Base-by-base conservation (phyloP, 306 rosid species). In the Alnus glutinosa region DNA sequence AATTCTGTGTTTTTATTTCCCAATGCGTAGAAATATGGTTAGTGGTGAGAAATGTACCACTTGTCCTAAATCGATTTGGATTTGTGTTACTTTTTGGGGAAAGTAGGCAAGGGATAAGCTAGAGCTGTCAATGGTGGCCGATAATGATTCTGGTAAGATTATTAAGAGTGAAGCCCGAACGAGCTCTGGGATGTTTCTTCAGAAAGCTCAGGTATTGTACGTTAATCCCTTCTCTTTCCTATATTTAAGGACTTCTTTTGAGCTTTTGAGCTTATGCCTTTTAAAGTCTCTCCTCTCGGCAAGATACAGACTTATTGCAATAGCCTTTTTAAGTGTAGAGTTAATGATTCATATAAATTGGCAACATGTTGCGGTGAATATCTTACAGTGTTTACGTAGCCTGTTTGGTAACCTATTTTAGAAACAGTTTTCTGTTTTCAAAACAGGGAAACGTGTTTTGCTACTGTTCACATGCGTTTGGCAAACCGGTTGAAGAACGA, bases 151-250 rank as follows among this genome's bases (percentile, higher is more conserved):
- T 3, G 99, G 99, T 14, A 82, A 90, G 88, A 90, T 94, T 84
- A 63, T 91, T 76, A 32, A 9, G 85, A 96, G 99, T 75, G 85
- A 89, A 78, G 97, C 90, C 30, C 90, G 99, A 80, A 96, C 99
- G 61, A 96, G 99, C 83, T 91, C 97, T 18, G 99, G 99, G 67
- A 96, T 90, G 98, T 96, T 93, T 80, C 94, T 96, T 55, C 18
- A 4, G 71, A 91, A 83, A 78, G 87, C 83, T 80, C 98, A 96
- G 92, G 99, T 93, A 73, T 46, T 59, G 80, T 23, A 23, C 28
- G 28, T 80, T 8, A 47, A 44, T 19, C 61, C 16, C 23, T 62
- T 76, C 15, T 30, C 32, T 58, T 32, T 46, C 36, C 46, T 71
- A 15, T 48, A 47, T 9, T 58, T 11, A 15, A 79, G 63, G 46